Base-by-base conservation (phyloP, 257 asterid species). In the Solanum habrochaites region DNA sequence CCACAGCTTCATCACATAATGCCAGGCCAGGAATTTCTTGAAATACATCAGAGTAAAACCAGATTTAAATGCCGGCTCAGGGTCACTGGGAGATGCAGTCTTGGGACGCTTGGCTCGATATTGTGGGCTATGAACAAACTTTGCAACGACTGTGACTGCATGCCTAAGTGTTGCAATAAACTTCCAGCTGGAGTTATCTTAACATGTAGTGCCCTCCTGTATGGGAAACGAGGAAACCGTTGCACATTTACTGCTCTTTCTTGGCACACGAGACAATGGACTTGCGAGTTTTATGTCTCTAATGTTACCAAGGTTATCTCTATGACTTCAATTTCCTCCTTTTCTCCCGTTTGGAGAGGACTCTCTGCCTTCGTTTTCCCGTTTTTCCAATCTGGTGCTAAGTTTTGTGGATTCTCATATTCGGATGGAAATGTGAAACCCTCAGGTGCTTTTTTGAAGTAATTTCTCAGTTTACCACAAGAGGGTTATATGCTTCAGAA, bases 81-180 rank as follows among this genome's bases (percentile, higher is more conserved):
- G 83, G 98, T n/a, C 95, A 25, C 88, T 95, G 40, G 98, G 98
- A 75, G 98, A 94, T 43, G 81, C 94, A 0, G 98, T 98, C 23
- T 95, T 95, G 98, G 98, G 94, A 93, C 95, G 96, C 94, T 95
- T 74, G 96, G 97, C 4, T 87, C 89, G 64, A 93, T 94, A 87
- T 78, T 95, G 71, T 95, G 98, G 96, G 90, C 92, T 27, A 93
- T 93, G 98, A 88, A 94, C 92, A 89, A 62, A 93, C 89, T 73
- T 89, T 91, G 27, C 98, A 29, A 92, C 96, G 43, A 90, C 91
- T 3, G 95, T 95, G 11, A 90, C 91, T 56, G 97, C 98, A 39
- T n/a, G n/a, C n/a, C n/a, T n/a, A n/a, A n/a, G n/a, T 62, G 86
- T 93, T 2, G 60, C 87, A 10, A 86, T 87, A 32, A 95, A 95